Evolutionary conservation across 2,329 filamentous ascomycete species (phyloP).

Genomic region (Sclerotinia trifoliorum): DNA sequence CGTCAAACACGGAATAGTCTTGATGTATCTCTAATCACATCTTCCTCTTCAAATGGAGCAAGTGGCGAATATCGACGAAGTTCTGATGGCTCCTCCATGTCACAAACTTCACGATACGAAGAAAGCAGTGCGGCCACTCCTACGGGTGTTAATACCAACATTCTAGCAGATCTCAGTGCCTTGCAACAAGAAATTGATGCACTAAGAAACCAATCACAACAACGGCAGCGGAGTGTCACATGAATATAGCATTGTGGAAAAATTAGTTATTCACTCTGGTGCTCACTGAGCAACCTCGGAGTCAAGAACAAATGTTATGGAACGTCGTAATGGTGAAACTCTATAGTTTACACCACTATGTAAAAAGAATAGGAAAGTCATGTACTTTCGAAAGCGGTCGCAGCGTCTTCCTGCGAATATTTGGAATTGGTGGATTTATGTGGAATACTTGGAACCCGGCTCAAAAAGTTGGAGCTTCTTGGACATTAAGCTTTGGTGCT

Average conservation of each 20-base stretch:
- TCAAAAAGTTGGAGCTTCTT: background rate
- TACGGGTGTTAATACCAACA: constrained; percentile 50
- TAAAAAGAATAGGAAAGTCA: background rate
- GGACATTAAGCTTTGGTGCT: background rate
- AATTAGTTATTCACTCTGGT: background rate
- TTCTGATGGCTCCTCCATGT: constrained; percentile 31
- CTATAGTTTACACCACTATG: background rate
- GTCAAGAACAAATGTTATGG: background rate
- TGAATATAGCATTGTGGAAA: background rate
- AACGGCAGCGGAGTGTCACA: constrained; percentile 20
- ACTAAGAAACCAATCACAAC: constrained; percentile 47
- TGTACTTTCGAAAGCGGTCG: background rate
- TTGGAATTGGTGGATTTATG: background rate
- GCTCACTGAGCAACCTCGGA: background rate
- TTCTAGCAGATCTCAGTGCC: constrained; percentile 69
- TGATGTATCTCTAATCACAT: constrained; percentile 28
- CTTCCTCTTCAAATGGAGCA: constrained; percentile 26
- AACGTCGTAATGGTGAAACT: background rate
- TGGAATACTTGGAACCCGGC: background rate
- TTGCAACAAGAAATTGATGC: constrained; percentile 76
- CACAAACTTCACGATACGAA: constrained; percentile 35
- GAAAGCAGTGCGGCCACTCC: background rate
- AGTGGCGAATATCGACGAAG: constrained; percentile 35
- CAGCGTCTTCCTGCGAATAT: background rate
- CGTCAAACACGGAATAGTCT: constrained; percentile 42